Percentiles rank a stretch among this genome's conserved stretches.
Evolutionary conservation across 1,284 basidiomycete species (phyloP).

Genomic region (Peniophora sp.): DNA sequence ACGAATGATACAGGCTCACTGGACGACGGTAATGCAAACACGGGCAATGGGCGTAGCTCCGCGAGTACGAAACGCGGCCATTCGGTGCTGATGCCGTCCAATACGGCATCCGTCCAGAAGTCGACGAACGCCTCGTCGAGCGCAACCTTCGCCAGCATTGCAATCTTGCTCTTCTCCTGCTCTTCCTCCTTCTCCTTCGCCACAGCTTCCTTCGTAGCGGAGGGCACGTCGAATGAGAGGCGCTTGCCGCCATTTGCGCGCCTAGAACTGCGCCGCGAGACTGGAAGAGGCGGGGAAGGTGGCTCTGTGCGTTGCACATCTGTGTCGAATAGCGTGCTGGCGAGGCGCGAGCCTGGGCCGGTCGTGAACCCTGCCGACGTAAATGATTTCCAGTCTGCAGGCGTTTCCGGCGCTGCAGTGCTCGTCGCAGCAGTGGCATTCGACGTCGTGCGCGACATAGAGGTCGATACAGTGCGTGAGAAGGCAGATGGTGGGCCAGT

Average conservation of each 20-base stretch:
- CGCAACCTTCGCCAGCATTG: constrained; percentile 39
- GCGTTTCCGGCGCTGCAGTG: constrained; percentile 12
- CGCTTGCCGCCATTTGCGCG: constrained; percentile 12
- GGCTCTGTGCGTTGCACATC: constrained; percentile 49
- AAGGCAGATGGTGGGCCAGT: constrained; percentile 18
- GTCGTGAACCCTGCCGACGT: constrained; percentile 57
- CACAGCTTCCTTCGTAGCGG: constrained; percentile 6
- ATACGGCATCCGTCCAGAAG: constrained; percentile 65
- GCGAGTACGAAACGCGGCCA: constrained; percentile 67
- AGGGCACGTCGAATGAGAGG: constrained; percentile 19
- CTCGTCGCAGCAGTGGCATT: constrained; percentile 13
- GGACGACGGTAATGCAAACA: constrained; percentile 8
- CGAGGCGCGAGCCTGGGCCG: constrained; percentile 32
- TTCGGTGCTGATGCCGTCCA: constrained; percentile 50
- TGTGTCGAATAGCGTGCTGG: constrained; percentile 46
- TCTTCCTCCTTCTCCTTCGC: neutral
- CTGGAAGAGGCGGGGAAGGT: constrained; percentile 21
- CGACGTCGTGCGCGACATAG: constrained; percentile 8
- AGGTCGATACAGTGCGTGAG: constrained; percentile 6
- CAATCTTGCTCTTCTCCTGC: constrained; percentile 7
- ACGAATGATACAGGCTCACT: constrained; percentile 44
- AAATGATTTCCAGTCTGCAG: constrained; percentile 39
- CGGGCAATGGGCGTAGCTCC: constrained; percentile 40
- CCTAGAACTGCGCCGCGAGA: constrained; percentile 19
- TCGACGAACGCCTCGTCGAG: constrained; percentile 73